Evolutionary conservation across 2,329 filamentous ascomycete genomes (phyloP), one percentile per base, ranked within the genome.

Genomic region (Fusarium sp.): DNA sequence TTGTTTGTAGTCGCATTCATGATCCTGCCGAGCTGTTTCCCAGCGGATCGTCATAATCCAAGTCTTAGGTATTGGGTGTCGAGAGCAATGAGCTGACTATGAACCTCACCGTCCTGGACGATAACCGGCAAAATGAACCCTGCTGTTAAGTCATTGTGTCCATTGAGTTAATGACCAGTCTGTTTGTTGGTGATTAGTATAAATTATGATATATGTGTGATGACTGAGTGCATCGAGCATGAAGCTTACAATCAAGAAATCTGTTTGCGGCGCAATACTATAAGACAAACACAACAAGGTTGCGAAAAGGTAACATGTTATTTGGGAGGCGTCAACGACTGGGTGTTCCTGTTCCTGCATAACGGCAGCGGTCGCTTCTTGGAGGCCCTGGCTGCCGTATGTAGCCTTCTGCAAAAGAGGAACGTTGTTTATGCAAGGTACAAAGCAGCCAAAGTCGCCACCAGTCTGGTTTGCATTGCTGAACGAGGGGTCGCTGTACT

Each of bases 311-410:
- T 51, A 23, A 23, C 23, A 23, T 34, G 20, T 51, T 31, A 31
- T 63, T 57, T 52, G 50, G 55, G 59, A 63, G 57, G 56, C 57
- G 56, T 58, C 51, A 64, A 73, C 56, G 65, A 67, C 61, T 72
- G 72, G 62, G 62, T 58, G 70, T 71, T 74, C 71, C 65, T 74
- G 72, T 74, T 74, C 72, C 72, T 74, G 72, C 72, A 74, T 74
- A 65, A 69, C 60, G 62, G 71, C 63, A 69, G 59, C 60, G 69
- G 64, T 63, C 66, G 57, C 64, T 65, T 65, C 67, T 50, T 30
- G 55, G 34, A 50, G 55, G 63, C 44, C 57, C 59, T 55, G 57
- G 57, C 31, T 46, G 30, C 52, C 58, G 41, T 59, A 46, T 71
- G 59, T 49, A 47, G 40, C 56, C 62, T 57, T 65, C 65, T 73